These are phyloP conservation scores for Xylaria polymorpha DNA, from an alignment of 2,329 filamentous ascomycete species.

Conservation along the genomic window DNA sequence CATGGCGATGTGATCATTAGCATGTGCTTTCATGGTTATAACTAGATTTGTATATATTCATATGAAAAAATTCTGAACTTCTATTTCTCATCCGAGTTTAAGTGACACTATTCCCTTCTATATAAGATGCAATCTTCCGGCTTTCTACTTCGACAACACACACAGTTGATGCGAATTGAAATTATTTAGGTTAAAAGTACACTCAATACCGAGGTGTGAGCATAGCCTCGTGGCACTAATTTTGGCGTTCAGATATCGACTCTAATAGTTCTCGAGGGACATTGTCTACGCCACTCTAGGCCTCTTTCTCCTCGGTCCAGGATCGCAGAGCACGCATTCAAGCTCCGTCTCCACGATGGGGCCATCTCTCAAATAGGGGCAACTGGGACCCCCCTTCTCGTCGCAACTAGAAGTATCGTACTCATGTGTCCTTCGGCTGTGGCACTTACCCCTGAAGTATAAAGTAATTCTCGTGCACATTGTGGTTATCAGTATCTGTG, in stretches of 20 bases:
- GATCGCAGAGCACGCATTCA: slow-evolving; percentile 22
- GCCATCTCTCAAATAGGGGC: slow-evolving; percentile 17
- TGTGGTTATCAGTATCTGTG: background rate
- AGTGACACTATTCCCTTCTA: background rate
- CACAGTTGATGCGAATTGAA: background rate
- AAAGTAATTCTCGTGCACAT: slow-evolving; percentile 29
- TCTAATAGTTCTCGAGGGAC: too few species aligned
- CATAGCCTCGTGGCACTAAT: too few species aligned
- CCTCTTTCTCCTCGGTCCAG: slow-evolving; percentile 14
- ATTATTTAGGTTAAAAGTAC: background rate
- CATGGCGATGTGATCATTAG: background rate
- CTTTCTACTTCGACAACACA: background rate
- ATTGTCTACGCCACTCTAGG: background rate
- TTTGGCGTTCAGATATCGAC: too few species aligned
- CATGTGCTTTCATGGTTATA: background rate
- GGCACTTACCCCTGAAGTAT: slow-evolving; percentile 30
- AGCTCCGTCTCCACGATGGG: slow-evolving; percentile 22
- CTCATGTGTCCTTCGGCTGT: slow-evolving; percentile 25
- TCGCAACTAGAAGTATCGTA: slow-evolving; percentile 24
- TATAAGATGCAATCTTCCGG: background rate
- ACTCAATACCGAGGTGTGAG: background rate
- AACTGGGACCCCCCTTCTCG: background rate
- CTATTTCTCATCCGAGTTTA: background rate
- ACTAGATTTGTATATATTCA: slow-evolving; percentile 25
- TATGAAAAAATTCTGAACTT: background rate